Conservation (phyloP, 2,329 filamentous ascomycete genomes). For the Fusarium miscanthi region DNA sequence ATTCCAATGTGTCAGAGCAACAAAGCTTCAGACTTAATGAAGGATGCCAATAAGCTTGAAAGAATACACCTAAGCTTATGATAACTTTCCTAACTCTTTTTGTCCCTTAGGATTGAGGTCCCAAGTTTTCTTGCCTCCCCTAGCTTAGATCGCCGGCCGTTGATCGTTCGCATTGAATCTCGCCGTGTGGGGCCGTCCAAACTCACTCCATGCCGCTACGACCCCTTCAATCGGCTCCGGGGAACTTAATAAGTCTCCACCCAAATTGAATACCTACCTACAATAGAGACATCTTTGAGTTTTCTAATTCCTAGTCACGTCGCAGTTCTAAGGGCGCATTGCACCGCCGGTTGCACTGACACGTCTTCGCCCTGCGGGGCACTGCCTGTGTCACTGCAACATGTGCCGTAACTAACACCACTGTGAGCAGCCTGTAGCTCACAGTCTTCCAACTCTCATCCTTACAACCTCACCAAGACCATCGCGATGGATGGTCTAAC, state of each 20-base stretch:
- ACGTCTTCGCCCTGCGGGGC: slow-evolving; percentile 4
- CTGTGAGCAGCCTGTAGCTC: background rate
- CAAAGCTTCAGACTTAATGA: too few species aligned
- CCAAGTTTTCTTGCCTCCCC: too few species aligned
- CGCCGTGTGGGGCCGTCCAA: slow-evolving; percentile 15
- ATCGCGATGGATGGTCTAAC: slow-evolving; percentile 37
- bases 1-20: background rate
- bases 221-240: background rate
- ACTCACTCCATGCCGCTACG: background rate
- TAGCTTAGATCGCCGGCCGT: background rate
- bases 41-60: too few species aligned
- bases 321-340: background rate
- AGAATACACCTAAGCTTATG: too few species aligned
- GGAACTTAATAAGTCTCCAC: background rate
- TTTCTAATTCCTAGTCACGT: background rate
- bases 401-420: slow-evolving; percentile 4
- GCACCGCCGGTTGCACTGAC: background rate
- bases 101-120: too few species aligned
- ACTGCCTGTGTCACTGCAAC: slow-evolving; percentile 2
- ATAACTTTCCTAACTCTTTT: too few species aligned
- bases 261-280: background rate
- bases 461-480: slow-evolving; percentile 2
- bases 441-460: background rate
- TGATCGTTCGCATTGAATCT: background rate
- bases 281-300: background rate